These are phyloP conservation scores for Aspergillus pseudoviridinutans DNA, from an alignment of 2,329 filamentous ascomycete genomes.

Conservation along the genomic window DNA sequence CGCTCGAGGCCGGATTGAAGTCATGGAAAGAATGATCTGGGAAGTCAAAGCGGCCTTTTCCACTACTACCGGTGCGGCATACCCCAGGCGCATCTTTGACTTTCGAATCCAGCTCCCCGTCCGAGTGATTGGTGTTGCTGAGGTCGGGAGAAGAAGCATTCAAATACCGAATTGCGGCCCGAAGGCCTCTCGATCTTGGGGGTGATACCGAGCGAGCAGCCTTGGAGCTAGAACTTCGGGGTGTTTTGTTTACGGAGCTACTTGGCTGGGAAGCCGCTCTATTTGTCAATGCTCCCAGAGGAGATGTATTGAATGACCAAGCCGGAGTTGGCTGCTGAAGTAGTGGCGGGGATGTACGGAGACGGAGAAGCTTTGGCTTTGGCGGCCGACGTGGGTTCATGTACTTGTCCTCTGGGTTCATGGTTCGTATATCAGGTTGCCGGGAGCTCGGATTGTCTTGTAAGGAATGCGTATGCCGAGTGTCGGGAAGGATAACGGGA, in stretches of 20 bases:
- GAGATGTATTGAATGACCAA: conserved; percentile 25
- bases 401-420: conserved; percentile 75
- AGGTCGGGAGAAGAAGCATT: conserved; percentile 22
- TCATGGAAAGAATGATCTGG: background rate
- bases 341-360: conserved; percentile 43
- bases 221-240: conserved; percentile 22
- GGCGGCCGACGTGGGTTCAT: conserved; percentile 61
- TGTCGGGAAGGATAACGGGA: conserved; percentile 60
- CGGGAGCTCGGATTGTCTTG: conserved; percentile 63
- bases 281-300: conserved; percentile 22
- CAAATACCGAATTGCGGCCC: conserved; percentile 35
- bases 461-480: conserved; percentile 48
- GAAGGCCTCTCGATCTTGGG: conserved; percentile 33
- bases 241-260: conserved; percentile 17
- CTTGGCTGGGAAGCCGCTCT: conserved; percentile 34
- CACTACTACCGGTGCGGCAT: background rate
- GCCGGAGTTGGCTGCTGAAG: conserved; percentile 21
- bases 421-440: conserved; percentile 62
- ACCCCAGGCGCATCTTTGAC: background rate
- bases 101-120: background rate
- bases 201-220: conserved; percentile 36
- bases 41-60: background rate
- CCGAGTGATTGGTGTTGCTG: conserved; percentile 6
- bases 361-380: conserved; percentile 43
- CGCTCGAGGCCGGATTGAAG: background rate